Base-by-base conservation (phyloP, 2,329 filamentous ascomycete genomes). In the Penicillium sp. region DNA sequence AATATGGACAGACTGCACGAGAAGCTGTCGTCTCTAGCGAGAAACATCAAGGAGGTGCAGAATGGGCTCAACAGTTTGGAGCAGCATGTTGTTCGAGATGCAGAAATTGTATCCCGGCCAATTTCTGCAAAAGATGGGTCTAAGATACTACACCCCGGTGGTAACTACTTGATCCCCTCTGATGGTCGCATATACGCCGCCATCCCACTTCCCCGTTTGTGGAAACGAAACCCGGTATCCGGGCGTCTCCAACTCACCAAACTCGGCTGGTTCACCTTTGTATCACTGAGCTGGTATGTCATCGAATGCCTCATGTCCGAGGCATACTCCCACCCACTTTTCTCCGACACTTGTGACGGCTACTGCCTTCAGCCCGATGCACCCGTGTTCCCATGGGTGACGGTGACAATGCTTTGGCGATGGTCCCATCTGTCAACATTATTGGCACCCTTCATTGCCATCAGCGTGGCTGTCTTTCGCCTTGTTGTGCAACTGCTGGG, bases 321-420 rank as follows among this genome's bases (percentile, higher is more conserved):
- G 31, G 65, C 72, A 25, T 81, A 78, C 63, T 80, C 77, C 59
- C 76, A 79, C 42, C 76, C 75, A 3, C 54, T 67, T 6, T 75
- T 78, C 50, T 75, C 78, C 4, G 57, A 66, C 10, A 69, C 60
- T 6, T 81, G 80, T 56, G 65, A 71, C 31, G 76, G 75, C 20
- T 78, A 75, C 51, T 78, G 77, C 46, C 67, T 80, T 29, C 68
- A 74, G 38, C 72, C 72, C 18, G 68, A 80, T 53, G 78, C 78
- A 8, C 81, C 81, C 0, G 60, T 68, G 20, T 79, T 75, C 44
- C 81, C 81, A 0, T 80, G 75, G 52, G 79, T 81, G 4, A 71
- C 81, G 4, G 77, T 78, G 3, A 82, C 78, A 3, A 71, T 83
- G 60, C 49, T 81, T 3, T 78, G 66, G 65, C 72, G 73, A 23